A percentile compares a stretch with the other conserved stretches of the same genome.
phyloP scores from a whole-genome alignment of 148 eudicot species.

The Persicaria tinctoria region DNA sequence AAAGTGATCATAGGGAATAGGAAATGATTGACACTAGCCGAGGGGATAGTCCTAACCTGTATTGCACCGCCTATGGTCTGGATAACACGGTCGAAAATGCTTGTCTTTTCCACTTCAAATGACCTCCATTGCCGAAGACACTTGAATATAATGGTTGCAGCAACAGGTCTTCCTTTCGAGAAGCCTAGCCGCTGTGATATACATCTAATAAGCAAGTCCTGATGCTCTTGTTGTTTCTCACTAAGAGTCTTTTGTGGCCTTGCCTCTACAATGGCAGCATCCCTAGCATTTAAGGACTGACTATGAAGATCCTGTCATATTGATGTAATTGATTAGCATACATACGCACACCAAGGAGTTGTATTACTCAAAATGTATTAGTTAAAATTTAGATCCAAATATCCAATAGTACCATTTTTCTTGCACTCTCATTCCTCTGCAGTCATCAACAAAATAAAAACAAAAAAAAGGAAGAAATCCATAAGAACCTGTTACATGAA shows the following conservation, averaged over 20 bases:
- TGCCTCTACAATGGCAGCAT: slow-evolving; percentile 55
- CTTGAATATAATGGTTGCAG: slow-evolving; percentile 86
- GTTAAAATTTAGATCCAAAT: slow-evolving; percentile 14
- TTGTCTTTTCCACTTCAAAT: slow-evolving; percentile 85
- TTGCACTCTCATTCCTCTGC: slow-evolving; percentile 69
- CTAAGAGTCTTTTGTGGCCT: slow-evolving; percentile 79
- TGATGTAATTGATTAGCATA: slow-evolving; percentile 11
- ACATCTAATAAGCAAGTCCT: slow-evolving; percentile 84
- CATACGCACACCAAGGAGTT: background rate
- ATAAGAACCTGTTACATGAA: slow-evolving; percentile 16
- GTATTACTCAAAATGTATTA: slow-evolving; percentile 4
- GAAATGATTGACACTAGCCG: background rate
- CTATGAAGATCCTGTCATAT: slow-evolving; percentile 53
- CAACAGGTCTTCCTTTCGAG: slow-evolving; percentile 68
- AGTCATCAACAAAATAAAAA: slow-evolving; percentile 25
- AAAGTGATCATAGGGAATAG: background rate
- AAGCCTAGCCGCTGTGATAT: slow-evolving; percentile 84
- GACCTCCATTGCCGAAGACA: slow-evolving; percentile 92
- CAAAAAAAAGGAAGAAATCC: background rate
- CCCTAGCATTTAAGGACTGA: slow-evolving; percentile 48
- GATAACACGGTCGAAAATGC: slow-evolving; percentile 74
- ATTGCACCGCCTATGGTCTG: slow-evolving; percentile 79
- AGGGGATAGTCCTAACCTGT: slow-evolving; percentile 40
- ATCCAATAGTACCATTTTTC: slow-evolving; percentile 29
- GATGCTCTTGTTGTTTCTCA: slow-evolving; percentile 87